Evolutionary conservation across 371 early-diverging fungal species (phyloP).

Genomic region (Mortierella sp.): DNA sequence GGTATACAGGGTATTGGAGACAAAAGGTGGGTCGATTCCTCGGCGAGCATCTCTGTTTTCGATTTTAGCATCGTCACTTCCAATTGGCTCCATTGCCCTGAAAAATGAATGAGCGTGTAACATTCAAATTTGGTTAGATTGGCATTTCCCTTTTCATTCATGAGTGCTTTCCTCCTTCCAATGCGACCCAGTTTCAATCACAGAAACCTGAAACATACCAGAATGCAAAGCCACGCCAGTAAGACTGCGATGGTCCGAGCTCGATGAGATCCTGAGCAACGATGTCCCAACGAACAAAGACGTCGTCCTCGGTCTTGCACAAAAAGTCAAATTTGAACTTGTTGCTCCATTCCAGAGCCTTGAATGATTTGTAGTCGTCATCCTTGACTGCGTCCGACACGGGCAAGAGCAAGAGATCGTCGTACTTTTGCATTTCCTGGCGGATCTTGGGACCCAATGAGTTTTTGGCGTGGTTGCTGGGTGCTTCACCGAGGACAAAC

Average conservation of each 20-base stretch:
- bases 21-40: slow-evolving; percentile 65
- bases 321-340: slow-evolving; percentile 61
- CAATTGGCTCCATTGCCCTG: slow-evolving; percentile 51
- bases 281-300: slow-evolving; percentile 68
- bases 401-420: slow-evolving; percentile 67
- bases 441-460: slow-evolving; percentile 54
- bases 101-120: background rate
- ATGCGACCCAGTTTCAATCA: background rate
- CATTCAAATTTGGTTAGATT: background rate
- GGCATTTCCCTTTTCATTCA: background rate
- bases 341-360: slow-evolving; percentile 62
- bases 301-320: slow-evolving; percentile 68
- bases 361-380: slow-evolving; percentile 62
- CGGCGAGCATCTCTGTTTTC: slow-evolving; percentile 57
- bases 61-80: slow-evolving; percentile 31
- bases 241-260: slow-evolving; percentile 46
- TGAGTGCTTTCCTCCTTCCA: background rate
- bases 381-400: slow-evolving; percentile 61
- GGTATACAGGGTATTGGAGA: slow-evolving; percentile 62
- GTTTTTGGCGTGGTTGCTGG: slow-evolving; percentile 60
- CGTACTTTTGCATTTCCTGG: slow-evolving; percentile 60
- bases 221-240: slow-evolving; percentile 68
- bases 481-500: slow-evolving; percentile 67
- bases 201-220: slow-evolving; percentile 56
- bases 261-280: slow-evolving; percentile 54